These are phyloP conservation scores for Paecilomyces formosus DNA, from an alignment of 2,329 filamentous ascomycete genomes.

Conservation along the genomic window DNA sequence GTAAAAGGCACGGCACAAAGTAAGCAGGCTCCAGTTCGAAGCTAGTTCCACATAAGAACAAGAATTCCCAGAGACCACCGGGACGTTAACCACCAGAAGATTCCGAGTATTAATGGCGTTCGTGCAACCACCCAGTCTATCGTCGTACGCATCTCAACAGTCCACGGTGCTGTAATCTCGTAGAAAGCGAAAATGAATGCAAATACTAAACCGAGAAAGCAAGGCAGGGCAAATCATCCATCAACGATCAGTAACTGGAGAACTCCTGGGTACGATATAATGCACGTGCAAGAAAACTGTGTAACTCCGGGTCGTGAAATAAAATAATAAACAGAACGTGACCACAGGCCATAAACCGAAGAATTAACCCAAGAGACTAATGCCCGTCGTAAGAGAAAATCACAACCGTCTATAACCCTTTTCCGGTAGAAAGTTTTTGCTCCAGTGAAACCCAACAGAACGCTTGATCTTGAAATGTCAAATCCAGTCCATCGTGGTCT, in stretches of 20 bases:
- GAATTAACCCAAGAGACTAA: too few species aligned
- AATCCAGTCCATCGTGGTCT: not conserved
- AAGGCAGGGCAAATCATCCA: not conserved
- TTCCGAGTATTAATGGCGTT: not conserved
- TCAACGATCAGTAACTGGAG: not conserved
- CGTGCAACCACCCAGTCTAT: not conserved
- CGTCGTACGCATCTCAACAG: not conserved
- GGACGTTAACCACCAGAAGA: not conserved
- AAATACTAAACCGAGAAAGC: not conserved
- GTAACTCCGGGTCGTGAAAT: too few species aligned
- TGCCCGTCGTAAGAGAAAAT: not conserved
- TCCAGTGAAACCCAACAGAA: not conserved
- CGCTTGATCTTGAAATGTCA: not conserved
- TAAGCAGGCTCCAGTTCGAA: not conserved
- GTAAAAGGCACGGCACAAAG: not conserved
- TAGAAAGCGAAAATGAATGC: not conserved
- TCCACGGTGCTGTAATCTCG: not conserved
- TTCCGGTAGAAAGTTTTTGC: not conserved
- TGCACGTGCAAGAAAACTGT: too few species aligned
- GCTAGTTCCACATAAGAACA: not conserved
- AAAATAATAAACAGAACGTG: too few species aligned
- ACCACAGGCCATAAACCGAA: too few species aligned
- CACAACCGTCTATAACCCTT: not conserved
- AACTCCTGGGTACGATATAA: not conserved
- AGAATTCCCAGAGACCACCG: not conserved